Evolutionary conservation across 1,284 basidiomycete species (phyloP), one percentile per base, ranked within the genome.

Genomic region (Leccinum pachyderme): DNA sequence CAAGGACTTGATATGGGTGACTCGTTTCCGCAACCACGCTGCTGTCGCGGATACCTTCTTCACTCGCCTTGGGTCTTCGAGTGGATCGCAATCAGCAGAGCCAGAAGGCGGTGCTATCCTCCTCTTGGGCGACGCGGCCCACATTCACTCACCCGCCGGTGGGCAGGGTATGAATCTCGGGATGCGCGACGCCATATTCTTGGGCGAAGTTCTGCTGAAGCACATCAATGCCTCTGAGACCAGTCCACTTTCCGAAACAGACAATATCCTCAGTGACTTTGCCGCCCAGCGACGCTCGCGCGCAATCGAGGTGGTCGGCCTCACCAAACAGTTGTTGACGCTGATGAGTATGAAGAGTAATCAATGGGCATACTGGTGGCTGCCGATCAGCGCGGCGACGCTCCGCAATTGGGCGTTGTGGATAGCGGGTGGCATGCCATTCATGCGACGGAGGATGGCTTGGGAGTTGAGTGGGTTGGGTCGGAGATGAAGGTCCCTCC

Each of bases 1-100:
- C 44, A 60, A 71, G n/a, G 60, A 72, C 12, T 50, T 70, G 8
- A 12, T 74, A 22, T 77, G 77, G 75, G 61, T 70, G 2, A 69
- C 73, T 7, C 70, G 77, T 18, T 79, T 76, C 71, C 68, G 71
- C 43, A 75, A 70, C 18, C 72, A 66, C 51, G 71, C 68, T 4
- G 70, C 73, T 6, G 60, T 77, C 50, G 73, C 75, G 3, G 70
- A 73, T 32, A 67, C 54, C 0, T 63, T 55, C 25, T 74, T 73
- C 54, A 59, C 60, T 9, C 68, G 70, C 48, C 57, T 74, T 11
- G 53, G 59, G 12, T 39, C 54, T 6, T 41, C 44, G 4, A 44
- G 28, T 5, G 13, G 51, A 11, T n/a, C 18, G 9, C 28, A 47
- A 8, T 3, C 22, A 1, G 44, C 37, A 9, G 49, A 52, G 15